Evolutionary conservation across 139 green algal genomes (phyloP), one percentile per base, ranked within the genome.

Genomic region (Volvox reticuliferus): DNA sequence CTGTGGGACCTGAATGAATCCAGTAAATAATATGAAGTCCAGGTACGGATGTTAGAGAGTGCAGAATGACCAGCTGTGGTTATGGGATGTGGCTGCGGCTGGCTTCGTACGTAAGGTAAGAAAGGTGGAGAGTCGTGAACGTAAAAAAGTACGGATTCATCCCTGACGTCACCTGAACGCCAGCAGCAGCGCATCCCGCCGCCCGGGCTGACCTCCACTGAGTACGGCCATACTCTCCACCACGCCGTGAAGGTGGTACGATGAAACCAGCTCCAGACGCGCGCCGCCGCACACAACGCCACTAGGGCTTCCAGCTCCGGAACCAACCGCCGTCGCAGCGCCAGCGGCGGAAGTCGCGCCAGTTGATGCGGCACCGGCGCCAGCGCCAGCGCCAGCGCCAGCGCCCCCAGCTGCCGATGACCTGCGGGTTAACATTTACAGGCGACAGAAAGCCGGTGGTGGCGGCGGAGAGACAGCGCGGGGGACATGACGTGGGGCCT

Each of bases 211-310:
- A 26, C 28, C 85, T 32, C 50, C 88, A 85, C 88, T 93, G 75
- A 99, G 93, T 80, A 98, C 96, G 24, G 95, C 94, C 81, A 98
- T 82, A 79, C 92, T 96, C 85, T 97, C 95, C 35, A 98, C 95
- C 36, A 95, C 91, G 0, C 97, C 97, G 87, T 91, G 93, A 79
- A 98, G 93, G 21, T 63, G 76, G 68, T 88, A 94, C 24, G 36
- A 65, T 24, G 44, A 78, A 12, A 97, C 86, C 71, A 96, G 87
- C 90, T 97, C 93, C 79, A 98, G 79, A 16, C 90, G 92, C 6
- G 44, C 91, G 62, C 44, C 90, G 44, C 69, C 37, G 55, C 65
- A 24, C 50, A 32, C 18, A 14, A 20, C 18, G 28, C 62, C 44
- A 55, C 44, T 9, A 55, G 9, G 44, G 44, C 9, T 55, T 55